Evolutionary conservation across 495 filamentous ascomycete genomes (phyloP), one percentile per base, ranked within the genome.

Genomic region (Tuber indicum): DNA sequence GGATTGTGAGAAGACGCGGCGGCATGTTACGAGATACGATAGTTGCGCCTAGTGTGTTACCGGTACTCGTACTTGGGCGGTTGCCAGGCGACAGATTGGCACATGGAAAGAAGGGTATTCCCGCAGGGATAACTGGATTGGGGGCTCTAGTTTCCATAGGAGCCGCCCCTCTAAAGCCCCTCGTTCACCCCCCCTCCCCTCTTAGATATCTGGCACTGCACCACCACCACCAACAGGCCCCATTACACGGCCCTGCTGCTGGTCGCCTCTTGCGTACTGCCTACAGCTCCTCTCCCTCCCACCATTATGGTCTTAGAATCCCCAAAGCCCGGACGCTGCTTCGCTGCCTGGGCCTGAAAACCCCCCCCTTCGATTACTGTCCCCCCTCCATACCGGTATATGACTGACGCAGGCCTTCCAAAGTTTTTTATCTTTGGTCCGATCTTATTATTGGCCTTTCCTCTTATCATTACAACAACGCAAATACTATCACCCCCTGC

Each of bases 151-250:
- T 17, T 36, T 36, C 58, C 58, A 36, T 32, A 26, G 58, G 26
- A 66, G 58, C 58, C 58, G 58, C 58, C 58, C 58, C 58, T 66
- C 58, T n/a, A 66, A 32, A 16, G 58, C 58, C 58, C 58, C 58
- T 66, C 58, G 16, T 66, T 26, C 14, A 36, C 4, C 58, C 26
- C 26, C 32, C 58, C n/a, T n/a, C 26, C 58, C 58, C 58, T 36
- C 26, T 14, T 36, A 66, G 58, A 17, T 66, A 66, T 66, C 58
- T 36, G 12, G 58, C 58, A 36, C 58, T 36, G 58, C 58, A 66
- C 32, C 26, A 66, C 58, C 58, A 66, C 58, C 58, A 19, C 14
- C 52, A 26, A 10, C 58, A 17, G 58, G 58, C 19, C 58, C 26
- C 26, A 66, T 66, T 36, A 19, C 58, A 14, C 58, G 23, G 58